Percentiles rank a stretch among this genome's conserved stretches.
These are phyloP conservation scores for Suillus luteus DNA, from an alignment of 768 basidiomycete species.

Conservation along the genomic window DNA sequence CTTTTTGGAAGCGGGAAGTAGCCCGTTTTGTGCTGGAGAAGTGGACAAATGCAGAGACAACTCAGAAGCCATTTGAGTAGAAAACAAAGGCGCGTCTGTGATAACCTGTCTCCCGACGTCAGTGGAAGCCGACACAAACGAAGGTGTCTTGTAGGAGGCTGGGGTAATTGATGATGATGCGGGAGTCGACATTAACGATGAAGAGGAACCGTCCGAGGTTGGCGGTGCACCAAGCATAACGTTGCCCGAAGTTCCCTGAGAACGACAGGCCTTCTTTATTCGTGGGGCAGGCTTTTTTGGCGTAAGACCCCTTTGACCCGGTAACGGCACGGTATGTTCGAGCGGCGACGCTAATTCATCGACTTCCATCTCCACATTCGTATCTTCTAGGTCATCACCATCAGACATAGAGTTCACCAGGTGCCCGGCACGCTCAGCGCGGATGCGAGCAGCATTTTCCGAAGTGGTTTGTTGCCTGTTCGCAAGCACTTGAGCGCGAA, in stretches of 20 bases:
- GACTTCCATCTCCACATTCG: slow-evolving; percentile 10
- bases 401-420: background rate
- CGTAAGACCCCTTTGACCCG: slow-evolving; percentile 10
- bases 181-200: background rate
- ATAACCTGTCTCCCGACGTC: slow-evolving; percentile 19
- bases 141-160: slow-evolving; percentile 7
- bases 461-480: slow-evolving; percentile 31
- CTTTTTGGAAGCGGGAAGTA: slow-evolving; percentile 13
- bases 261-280: slow-evolving; percentile 7
- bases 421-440: slow-evolving; percentile 20
- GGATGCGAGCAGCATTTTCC: slow-evolving; percentile 32
- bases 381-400: slow-evolving; percentile 1
- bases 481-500: slow-evolving; percentile 12
- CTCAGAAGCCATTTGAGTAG: slow-evolving; percentile 20
- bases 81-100: slow-evolving; percentile 13
- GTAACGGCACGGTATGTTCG: background rate
- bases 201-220: background rate
- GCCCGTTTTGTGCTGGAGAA: background rate
- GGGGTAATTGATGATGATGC: background rate
- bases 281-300: slow-evolving; percentile 1
- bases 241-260: slow-evolving; percentile 19
- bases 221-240: slow-evolving; percentile 20
- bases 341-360: slow-evolving; percentile 1
- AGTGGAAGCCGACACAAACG: slow-evolving; percentile 13
- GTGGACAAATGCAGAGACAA: slow-evolving; percentile 8